Evolutionary conservation across 352 stramenopile genomes (phyloP).

Genomic region (Phytophthora tubulina): DNA sequence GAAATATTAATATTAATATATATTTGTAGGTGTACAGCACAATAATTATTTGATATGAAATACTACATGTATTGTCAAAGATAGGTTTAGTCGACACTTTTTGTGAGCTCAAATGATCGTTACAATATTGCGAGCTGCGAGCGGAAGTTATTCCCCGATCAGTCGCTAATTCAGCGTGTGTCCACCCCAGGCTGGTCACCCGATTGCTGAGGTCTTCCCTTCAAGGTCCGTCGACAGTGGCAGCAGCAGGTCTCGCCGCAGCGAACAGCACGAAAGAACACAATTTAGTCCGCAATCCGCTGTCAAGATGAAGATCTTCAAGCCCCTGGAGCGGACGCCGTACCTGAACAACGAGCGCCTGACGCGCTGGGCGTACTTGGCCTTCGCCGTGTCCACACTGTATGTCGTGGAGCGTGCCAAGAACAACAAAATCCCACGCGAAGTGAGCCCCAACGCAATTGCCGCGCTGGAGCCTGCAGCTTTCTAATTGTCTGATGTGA

Average conservation of each 20-base stretch:
- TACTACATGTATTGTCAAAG: too few relatives aligned
- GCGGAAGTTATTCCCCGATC: conserved; percentile 25
- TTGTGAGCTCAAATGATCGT: conserved; percentile 1
- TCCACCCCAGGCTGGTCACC: not conserved
- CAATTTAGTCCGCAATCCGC: conserved; percentile 3
- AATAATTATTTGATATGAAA: too few relatives aligned
- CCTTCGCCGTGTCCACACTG: conserved; percentile 49
- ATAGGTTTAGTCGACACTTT: conserved; percentile 23
- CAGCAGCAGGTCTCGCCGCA: not conserved
- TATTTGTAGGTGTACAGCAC: too few relatives aligned
- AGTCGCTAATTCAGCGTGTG: not conserved
- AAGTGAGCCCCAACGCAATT: conserved; percentile 32
- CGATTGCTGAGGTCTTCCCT: conserved; percentile 28
- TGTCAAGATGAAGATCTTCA: conserved; percentile 43
- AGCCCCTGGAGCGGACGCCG: conserved; percentile 15
- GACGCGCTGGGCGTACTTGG: conserved; percentile 54
- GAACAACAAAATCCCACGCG: conserved; percentile 54
- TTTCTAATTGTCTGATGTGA: conserved; percentile 16
- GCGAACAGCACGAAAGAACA: conserved; percentile 4
- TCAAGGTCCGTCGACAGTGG: conserved; percentile 30
- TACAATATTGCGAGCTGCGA: conserved; percentile 21
- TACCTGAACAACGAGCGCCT: conserved; percentile 46
- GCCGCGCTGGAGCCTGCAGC: not conserved
- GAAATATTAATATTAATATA: too few relatives aligned
- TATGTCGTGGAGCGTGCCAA: conserved; percentile 51